A percentile compares a stretch with the other conserved stretches of the same genome.
These are phyloP conservation scores for Agaricus subrufescens DNA, from an alignment of 768 basidiomycete genomes.

Conservation along the genomic window DNA sequence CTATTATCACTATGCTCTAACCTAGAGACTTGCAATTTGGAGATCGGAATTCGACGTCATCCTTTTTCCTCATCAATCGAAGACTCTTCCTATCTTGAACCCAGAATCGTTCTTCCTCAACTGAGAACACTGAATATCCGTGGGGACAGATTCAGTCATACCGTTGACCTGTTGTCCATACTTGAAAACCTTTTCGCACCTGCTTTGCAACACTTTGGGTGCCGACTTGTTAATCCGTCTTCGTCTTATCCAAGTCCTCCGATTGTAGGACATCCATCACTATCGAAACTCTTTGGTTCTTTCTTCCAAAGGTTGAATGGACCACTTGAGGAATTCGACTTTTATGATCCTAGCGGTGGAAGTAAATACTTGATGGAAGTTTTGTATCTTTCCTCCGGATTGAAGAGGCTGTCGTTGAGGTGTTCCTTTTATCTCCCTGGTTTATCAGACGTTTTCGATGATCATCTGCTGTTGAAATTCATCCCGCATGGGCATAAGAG, in stretches of 20 bases:
- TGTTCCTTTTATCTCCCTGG: neutral
- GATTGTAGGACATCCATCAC: neutral
- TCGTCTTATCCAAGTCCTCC: too few relatives aligned
- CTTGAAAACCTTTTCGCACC: neutral
- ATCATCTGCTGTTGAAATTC: neutral
- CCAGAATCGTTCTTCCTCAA: neutral
- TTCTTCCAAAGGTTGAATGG: neutral
- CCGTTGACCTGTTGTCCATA: neutral
- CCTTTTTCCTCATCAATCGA: neutral
- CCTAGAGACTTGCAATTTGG: neutral
- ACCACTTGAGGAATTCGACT: neutral
- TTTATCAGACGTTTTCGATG: neutral
- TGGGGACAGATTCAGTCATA: neutral
- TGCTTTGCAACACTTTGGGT: neutral
- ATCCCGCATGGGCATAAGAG: neutral
- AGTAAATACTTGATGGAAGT: neutral
- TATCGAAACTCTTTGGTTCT: neutral
- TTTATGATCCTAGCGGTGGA: neutral
- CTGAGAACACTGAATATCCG: neutral
- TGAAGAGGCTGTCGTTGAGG: conserved; percentile 7
- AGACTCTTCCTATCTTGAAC: neutral
- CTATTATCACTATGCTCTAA: neutral
- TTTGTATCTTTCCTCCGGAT: neutral
- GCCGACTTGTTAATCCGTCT: neutral
- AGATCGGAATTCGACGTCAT: neutral